Evolutionary conservation across 1,139 yeast genomes (phyloP), one percentile per base, ranked within the genome.

Genomic region (Nadsonia commutata): DNA sequence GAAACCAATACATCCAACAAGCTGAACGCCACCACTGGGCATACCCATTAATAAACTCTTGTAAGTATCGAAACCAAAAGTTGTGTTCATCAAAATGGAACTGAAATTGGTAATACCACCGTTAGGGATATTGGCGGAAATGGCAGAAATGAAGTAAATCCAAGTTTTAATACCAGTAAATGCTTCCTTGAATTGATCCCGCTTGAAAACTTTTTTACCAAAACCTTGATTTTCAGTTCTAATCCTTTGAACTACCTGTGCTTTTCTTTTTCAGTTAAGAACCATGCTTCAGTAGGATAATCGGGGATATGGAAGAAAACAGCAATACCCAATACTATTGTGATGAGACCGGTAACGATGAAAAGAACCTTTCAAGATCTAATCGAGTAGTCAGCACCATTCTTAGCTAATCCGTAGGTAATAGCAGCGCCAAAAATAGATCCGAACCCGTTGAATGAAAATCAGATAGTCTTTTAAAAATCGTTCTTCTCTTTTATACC

Each of bases 381-480:
- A 33, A 62, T 50, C n/a, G 65, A 55, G 17, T 66, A 51, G 4
- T 59, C n/a, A n/a, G n/a, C 41, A 41, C 59, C 62, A 45, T 64
- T 54, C 4, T 44, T 50, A 19, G 62, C 63, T 37, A 71, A 60
- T 22, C 74, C 76, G 52, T 71, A 73, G 1, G 78, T 76, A 42
- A 74, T 65, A n/a, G 68, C 59, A 3, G 76, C 74, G 37, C 80
- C 80, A 18, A 74, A 46, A 18, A 75, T 64, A 20, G 68, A 65
- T 18, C 79, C 80, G 11, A 72, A 51, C 36, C 81, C 82, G 61
- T 74, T 74, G 47, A 65, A 72, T 11, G 76, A 70, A 43, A 73
- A 72, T 65, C 72, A 70, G 36, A 70, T 48, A 43, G 68, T 66
- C 38, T 52, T 79, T 62, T 22, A 70, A 61, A 44, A 72, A 67